These are phyloP conservation scores for Pyrenochaeta sp. DNA, from an alignment of 2,329 filamentous ascomycete species.

Conservation along the genomic window DNA sequence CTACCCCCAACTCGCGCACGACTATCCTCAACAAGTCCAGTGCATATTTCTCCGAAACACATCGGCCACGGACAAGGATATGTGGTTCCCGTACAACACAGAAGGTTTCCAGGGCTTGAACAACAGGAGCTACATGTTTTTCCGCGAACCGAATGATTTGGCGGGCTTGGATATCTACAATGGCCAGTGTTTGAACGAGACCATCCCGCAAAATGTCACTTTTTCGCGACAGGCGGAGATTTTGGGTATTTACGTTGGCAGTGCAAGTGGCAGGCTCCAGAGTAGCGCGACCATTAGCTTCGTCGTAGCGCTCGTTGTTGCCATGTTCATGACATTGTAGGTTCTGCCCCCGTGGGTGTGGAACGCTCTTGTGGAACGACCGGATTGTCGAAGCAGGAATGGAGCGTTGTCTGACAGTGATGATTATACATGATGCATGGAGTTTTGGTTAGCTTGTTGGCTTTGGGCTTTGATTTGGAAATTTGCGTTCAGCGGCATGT, in stretches of 20 bases:
- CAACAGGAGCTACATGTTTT: slow-evolving; percentile 80
- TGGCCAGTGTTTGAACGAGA: slow-evolving; percentile 72
- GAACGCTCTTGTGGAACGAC: background rate
- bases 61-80: slow-evolving; percentile 69
- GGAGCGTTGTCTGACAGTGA: background rate
- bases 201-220: slow-evolving; percentile 74
- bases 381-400: background rate
- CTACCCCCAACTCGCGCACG: slow-evolving; percentile 66
- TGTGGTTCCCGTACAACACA: slow-evolving; percentile 80
- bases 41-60: slow-evolving; percentile 83
- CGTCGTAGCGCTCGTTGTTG: slow-evolving; percentile 43
- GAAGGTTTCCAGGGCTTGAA: slow-evolving; percentile 73
- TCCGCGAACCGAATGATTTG: slow-evolving; percentile 75
- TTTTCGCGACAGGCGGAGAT: slow-evolving; percentile 59
- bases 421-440: slow-evolving; percentile 3
- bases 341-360: background rate
- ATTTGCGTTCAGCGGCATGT: slow-evolving; percentile 3
- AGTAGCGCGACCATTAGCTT: slow-evolving; percentile 44
- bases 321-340: slow-evolving; percentile 37
- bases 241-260: slow-evolving; percentile 48
- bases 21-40: slow-evolving; percentile 75
- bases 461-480: background rate
- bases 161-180: slow-evolving; percentile 70
- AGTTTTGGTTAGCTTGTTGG: background rate
- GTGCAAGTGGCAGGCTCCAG: slow-evolving; percentile 33